A percentile compares a stretch with the other conserved stretches of the same genome.
Evolutionary conservation across 2,329 filamentous ascomycete genomes (phyloP).

Genomic region (Cercospora sp.): DNA sequence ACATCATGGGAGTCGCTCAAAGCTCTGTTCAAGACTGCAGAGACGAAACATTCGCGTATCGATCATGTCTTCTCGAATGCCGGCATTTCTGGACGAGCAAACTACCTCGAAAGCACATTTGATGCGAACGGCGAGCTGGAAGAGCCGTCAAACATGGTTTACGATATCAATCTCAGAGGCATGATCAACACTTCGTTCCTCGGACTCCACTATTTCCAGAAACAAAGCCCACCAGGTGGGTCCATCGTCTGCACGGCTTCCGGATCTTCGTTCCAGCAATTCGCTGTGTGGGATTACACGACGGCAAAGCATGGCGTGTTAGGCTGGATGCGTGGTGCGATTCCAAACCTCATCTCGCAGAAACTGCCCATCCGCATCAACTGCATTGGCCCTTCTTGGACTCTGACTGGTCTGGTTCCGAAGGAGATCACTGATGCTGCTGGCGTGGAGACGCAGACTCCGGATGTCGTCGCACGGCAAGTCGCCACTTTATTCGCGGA

Average conservation of each 20-base stretch:
- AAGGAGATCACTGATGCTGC: conserved; percentile 43
- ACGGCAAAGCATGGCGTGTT: conserved; percentile 58
- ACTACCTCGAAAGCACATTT: conserved; percentile 35
- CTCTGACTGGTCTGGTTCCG: conserved; percentile 52
- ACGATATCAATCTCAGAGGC: conserved; percentile 47
- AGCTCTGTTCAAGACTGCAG: conserved; percentile 54
- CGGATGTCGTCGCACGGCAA: conserved; percentile 52
- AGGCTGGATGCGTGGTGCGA: conserved; percentile 54
- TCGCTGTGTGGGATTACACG: conserved; percentile 56
- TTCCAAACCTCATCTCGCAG: conserved; percentile 37
- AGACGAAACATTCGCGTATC: conserved; percentile 46
- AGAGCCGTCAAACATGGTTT: conserved; percentile 40
- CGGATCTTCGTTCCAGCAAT: conserved; percentile 52
- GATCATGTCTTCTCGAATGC: conserved; percentile 58
- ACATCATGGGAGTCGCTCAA: conserved; percentile 53
- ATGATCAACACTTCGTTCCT: conserved; percentile 47
- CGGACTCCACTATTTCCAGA: conserved; percentile 50
- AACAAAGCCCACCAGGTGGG: conserved; percentile 44
- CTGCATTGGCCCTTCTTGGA: conserved; percentile 58
- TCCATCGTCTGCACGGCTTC: conserved; percentile 59
- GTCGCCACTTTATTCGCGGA: conserved; percentile 56
- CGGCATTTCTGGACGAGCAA: conserved; percentile 52
- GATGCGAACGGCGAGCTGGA: conserved; percentile 41
- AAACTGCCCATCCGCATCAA: conserved; percentile 57
- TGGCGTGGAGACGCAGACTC: conserved; percentile 48